phyloP scores from a whole-genome alignment of 768 basidiomycete genomes.

The Lactarius tabidus region DNA sequence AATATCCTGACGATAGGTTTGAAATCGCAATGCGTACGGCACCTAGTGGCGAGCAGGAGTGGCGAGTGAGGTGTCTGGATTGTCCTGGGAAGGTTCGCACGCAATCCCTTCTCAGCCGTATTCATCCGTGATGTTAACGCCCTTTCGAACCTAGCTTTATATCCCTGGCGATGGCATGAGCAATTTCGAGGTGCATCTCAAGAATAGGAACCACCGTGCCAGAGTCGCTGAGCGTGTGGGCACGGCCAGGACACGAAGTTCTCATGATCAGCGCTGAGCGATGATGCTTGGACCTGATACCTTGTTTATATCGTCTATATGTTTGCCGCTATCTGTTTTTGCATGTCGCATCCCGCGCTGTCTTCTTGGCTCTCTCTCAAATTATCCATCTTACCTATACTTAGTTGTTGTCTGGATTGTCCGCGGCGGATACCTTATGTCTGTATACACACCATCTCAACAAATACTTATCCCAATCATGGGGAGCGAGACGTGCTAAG shows the following conservation, averaged over 20 bases:
- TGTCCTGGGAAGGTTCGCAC: constrained; percentile 83
- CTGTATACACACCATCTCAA: constrained; percentile 20
- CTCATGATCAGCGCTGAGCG: constrained; percentile 22
- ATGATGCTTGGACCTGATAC: constrained; percentile 6
- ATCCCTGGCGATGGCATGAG: constrained; percentile 35
- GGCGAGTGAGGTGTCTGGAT: constrained; percentile 88
- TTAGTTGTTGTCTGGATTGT: constrained; percentile 25
- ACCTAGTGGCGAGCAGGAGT: constrained; percentile 61
- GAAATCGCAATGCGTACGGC: constrained; percentile 62
- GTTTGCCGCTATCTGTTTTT: constrained; percentile 24
- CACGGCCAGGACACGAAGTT: constrained; percentile 18
- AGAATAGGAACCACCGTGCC: constrained; percentile 75
- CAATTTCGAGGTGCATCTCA: constrained; percentile 92
- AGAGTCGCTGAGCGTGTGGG: constrained; percentile 59
- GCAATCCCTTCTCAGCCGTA: constrained; percentile 22
- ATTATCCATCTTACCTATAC: constrained; percentile 25
- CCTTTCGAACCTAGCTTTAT: constrained; percentile 14
- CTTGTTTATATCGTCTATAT: constrained; percentile 25
- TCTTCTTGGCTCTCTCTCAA: constrained; percentile 23
- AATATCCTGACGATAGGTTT: constrained; percentile 80
- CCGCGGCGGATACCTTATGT: constrained; percentile 23
- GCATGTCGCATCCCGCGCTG: constrained; percentile 14
- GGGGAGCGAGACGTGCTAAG: background rate
- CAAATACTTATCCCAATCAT: background rate
- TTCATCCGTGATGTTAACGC: constrained; percentile 5